These are phyloP conservation scores for Mycena olivaceomarginata DNA, from an alignment of 768 basidiomycete genomes.

Conservation along the genomic window DNA sequence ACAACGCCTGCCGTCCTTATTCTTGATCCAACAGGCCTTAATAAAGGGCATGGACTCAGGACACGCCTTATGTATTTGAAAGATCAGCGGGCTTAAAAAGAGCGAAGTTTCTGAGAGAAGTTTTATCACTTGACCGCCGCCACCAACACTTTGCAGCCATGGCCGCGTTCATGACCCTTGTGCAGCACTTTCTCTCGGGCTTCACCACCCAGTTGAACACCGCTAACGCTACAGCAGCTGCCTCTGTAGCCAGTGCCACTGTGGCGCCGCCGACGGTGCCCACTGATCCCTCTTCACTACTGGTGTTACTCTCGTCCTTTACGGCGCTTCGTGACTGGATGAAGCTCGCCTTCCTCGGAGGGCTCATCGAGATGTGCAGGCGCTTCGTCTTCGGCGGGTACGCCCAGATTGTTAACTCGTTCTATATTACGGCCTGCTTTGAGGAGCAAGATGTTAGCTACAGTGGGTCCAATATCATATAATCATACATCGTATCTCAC, in stretches of 20 bases:
- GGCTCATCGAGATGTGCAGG: constrained; percentile 69
- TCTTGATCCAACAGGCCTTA: not conserved
- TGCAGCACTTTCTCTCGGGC: constrained; percentile 37
- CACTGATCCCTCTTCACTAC: constrained; percentile 37
- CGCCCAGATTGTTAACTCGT: constrained; percentile 59
- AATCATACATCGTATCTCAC: not conserved
- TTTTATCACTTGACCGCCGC: constrained; percentile 36
- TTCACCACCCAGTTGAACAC: constrained; percentile 3
- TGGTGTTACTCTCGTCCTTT: constrained; percentile 56
- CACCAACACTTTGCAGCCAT: constrained; percentile 17
- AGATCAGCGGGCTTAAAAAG: constrained; percentile 36
- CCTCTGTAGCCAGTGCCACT: constrained; percentile 26
- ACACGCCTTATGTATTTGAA: constrained; percentile 26
- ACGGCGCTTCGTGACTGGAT: constrained; percentile 71
- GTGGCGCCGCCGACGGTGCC: constrained; percentile 35
- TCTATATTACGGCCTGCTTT: constrained; percentile 72
- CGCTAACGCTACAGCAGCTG: constrained; percentile 14
- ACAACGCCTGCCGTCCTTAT: constrained; percentile 2
- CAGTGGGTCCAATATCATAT: constrained; percentile 39
- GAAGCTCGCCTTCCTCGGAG: constrained; percentile 71
- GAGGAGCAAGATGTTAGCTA: constrained; percentile 58
- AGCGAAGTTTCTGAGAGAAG: constrained; percentile 20
- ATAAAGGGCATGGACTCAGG: constrained; percentile 23
- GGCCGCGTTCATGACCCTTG: constrained; percentile 35
- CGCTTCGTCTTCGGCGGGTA: constrained; percentile 61